A percentile compares a stretch with the other conserved stretches of the same genome.
Conservation (phyloP, 2,329 filamentous ascomycete genomes). For the Ophiocordyceps camponoti-leonardi region DNA sequence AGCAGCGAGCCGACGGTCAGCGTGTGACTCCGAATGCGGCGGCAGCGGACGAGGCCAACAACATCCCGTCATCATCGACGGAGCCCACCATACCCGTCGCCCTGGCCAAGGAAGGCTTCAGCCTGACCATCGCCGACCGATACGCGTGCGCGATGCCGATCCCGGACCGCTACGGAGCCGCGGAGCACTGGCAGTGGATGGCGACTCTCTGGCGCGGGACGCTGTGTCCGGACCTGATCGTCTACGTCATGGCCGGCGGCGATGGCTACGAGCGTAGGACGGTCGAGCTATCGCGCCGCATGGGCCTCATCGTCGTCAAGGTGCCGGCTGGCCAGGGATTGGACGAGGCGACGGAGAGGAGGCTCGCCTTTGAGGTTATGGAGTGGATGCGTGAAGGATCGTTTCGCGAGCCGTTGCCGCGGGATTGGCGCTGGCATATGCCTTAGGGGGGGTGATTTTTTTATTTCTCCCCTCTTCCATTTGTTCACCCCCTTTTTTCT, state of each 20-base stretch:
- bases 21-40: constrained; percentile 1
- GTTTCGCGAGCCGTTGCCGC: constrained; percentile 16
- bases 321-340: constrained; percentile 26
- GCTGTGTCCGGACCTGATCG: constrained; percentile 62
- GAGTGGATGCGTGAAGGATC: constrained; percentile 50
- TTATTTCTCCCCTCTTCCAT: neutral
- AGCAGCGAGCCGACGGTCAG: constrained; percentile 1
- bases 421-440: constrained; percentile 5
- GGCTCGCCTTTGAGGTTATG: constrained; percentile 72
- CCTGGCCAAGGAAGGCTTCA: constrained; percentile 61
- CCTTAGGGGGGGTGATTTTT: neutral
- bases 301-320: constrained; percentile 36
- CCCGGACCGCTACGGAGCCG: constrained; percentile 55
- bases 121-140: constrained; percentile 59
- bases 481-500: too few relatives aligned
- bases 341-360: constrained; percentile 52
- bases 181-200: constrained; percentile 98
- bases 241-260: constrained; percentile 39
- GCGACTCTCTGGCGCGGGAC: constrained; percentile 84
- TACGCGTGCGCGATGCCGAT: constrained; percentile 62
- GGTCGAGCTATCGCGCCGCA: constrained; percentile 38
- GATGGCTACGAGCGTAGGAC: constrained; percentile 20
- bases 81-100: constrained; percentile 46
- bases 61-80: constrained; percentile 3
- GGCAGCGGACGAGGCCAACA: constrained; percentile 1